Percentiles rank a stretch among this genome's conserved stretches.
phyloP scores from a whole-genome alignment of 2,329 filamentous ascomycete species.

The Didymella lethalis region DNA sequence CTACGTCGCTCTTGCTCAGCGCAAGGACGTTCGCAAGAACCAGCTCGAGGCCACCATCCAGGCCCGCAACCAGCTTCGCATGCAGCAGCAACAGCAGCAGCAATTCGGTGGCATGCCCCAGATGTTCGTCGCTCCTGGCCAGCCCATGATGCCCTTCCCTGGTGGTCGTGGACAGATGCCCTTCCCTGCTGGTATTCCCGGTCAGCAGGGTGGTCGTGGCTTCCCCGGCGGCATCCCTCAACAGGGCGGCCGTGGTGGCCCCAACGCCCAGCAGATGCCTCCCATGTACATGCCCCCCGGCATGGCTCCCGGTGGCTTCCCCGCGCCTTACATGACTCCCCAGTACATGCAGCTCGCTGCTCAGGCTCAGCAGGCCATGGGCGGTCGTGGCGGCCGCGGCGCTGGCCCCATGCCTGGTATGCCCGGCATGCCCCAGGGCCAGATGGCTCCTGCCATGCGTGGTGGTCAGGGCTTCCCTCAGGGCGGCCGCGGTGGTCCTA shows the following conservation, averaged over 20 bases:
- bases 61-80: slow-evolving; percentile 96
- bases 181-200: slow-evolving; percentile 68
- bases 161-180: slow-evolving; percentile 68
- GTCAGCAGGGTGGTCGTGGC: slow-evolving; percentile 81
- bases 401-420: slow-evolving; percentile 68
- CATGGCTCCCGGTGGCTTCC: slow-evolving; percentile 71
- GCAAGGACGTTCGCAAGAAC: slow-evolving; percentile 99
- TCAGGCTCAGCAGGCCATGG: slow-evolving; percentile 67
- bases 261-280: slow-evolving; percentile 78
- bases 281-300: slow-evolving; percentile 80
- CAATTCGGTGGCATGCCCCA: slow-evolving; percentile 62
- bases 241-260: slow-evolving; percentile 86
- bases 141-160: slow-evolving; percentile 69
- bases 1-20: slow-evolving; percentile 96
- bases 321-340: slow-evolving; percentile 77
- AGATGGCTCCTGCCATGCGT: slow-evolving; percentile 62
- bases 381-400: slow-evolving; percentile 65
- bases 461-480: slow-evolving; percentile 52
- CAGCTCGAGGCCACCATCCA: slow-evolving; percentile 99
- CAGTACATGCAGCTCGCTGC: slow-evolving; percentile 83
- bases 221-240: slow-evolving; percentile 82
- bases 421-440: slow-evolving; percentile 74
- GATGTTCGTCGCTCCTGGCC: slow-evolving; percentile 89
- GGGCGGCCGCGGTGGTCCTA: slow-evolving; percentile 48
- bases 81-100: slow-evolving; percentile 92